A percentile compares a stretch with the other conserved stretches of the same genome.
phyloP scores from a whole-genome alignment of 2,329 filamentous ascomycete genomes.

The Coleophoma crateriformis region DNA sequence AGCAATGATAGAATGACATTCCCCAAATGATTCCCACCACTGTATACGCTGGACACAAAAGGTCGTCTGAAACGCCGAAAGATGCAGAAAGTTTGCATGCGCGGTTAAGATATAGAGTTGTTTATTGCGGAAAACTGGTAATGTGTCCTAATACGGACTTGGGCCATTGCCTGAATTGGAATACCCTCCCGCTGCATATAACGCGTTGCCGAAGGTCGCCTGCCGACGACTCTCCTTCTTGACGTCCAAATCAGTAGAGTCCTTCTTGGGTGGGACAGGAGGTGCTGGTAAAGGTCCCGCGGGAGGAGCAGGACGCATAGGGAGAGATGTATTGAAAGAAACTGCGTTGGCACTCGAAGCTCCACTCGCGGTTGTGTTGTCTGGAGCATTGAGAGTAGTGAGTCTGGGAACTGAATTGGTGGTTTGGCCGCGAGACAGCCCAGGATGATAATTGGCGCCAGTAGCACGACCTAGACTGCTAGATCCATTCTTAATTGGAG shows the following conservation, averaged over 20 bases:
- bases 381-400: constrained; percentile 31
- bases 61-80: background rate
- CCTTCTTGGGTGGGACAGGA: constrained; percentile 45
- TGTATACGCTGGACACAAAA: background rate
- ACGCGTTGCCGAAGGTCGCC: constrained; percentile 40
- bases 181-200: constrained; percentile 20
- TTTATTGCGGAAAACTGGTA: background rate
- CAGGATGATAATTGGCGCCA: constrained; percentile 31
- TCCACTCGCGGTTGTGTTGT: constrained; percentile 24
- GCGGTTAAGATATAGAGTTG: background rate
- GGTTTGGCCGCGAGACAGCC: constrained; percentile 46
- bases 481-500: constrained; percentile 30
- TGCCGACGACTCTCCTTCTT: constrained; percentile 48
- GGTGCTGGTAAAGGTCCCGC: constrained; percentile 54
- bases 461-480: constrained; percentile 39
- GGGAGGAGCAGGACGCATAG: constrained; percentile 55
- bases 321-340: constrained; percentile 50
- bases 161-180: constrained; percentile 11
- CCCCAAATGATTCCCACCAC: no score
- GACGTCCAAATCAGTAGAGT: constrained; percentile 34
- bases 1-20: no score
- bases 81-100: background rate
- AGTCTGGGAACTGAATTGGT: constrained; percentile 48
- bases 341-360: constrained; percentile 38
- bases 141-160: constrained; percentile 9